Conservation (phyloP, 192 early-diverging fungal genomes). For the Funneliformis mosseae region DNA sequence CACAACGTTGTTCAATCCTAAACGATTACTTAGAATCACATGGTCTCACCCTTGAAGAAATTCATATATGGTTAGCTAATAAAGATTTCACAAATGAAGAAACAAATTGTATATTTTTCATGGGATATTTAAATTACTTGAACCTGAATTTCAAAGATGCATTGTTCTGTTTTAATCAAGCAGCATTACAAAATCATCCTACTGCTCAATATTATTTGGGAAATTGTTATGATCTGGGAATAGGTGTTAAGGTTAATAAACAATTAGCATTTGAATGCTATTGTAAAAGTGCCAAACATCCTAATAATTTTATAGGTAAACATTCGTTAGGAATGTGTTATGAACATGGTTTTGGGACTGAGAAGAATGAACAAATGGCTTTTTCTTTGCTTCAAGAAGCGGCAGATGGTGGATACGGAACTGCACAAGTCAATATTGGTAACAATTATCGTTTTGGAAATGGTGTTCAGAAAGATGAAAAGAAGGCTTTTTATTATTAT, state of each 20-base stretch:
- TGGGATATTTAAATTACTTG: background rate
- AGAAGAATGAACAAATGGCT: background rate
- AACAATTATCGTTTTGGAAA: slow-evolving; percentile 81
- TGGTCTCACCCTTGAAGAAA: background rate
- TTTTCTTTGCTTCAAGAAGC: background rate
- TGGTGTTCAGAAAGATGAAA: slow-evolving; percentile 65
- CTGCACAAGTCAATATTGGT: slow-evolving; percentile 62
- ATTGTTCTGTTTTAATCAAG: background rate
- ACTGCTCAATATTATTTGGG: background rate
- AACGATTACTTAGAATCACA: background rate
- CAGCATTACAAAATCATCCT: background rate
- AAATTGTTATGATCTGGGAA: background rate
- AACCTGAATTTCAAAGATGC: background rate
- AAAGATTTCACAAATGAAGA: background rate
- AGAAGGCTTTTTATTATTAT: slow-evolving; percentile 65
- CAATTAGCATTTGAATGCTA: background rate
- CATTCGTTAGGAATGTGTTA: background rate
- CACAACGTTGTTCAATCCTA: background rate
- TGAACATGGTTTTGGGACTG: background rate
- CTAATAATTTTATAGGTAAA: background rate
- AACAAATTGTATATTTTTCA: background rate
- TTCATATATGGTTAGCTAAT: background rate
- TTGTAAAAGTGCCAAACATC: background rate
- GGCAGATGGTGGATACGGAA: background rate
- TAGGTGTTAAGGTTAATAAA: background rate